These are phyloP conservation scores for Melaleuca alternifolia DNA, from an alignment of 345 rosid species.

Conservation along the genomic window DNA sequence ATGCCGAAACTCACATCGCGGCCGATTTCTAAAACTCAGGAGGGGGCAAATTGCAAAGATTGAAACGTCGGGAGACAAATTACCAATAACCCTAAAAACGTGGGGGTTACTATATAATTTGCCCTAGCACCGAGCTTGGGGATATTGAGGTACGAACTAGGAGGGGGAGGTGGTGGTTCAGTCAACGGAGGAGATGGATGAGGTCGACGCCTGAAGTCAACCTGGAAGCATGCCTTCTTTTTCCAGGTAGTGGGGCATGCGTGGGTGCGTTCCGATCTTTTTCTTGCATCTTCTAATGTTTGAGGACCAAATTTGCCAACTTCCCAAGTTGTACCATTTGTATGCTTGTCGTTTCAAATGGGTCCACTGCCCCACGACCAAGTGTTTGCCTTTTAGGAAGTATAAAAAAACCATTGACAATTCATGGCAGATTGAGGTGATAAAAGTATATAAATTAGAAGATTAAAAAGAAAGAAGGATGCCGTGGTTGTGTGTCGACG, in stretches of 20 bases:
- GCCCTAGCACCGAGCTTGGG: neutral
- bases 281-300: neutral
- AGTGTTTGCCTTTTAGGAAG: neutral
- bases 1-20: neutral
- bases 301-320: neutral
- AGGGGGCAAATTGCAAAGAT: neutral
- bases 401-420: neutral
- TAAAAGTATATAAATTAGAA: neutral
- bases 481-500: neutral
- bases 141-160: neutral
- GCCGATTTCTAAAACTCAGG: neutral
- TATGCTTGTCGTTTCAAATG: neutral
- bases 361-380: neutral
- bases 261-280: neutral
- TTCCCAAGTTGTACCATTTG: neutral
- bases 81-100: neutral
- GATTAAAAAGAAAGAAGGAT: neutral
- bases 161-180: neutral
- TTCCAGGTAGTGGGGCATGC: neutral
- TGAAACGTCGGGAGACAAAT: neutral
- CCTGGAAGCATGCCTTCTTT: neutral
- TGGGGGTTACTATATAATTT: neutral
- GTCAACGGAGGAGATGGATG: neutral
- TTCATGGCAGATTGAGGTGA: neutral
- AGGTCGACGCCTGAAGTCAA: neutral